Percentiles rank a stretch among this genome's conserved stretches.
Conservation (phyloP, 2,329 filamentous ascomycete species). For the Aspergillaceae sp. region DNA sequence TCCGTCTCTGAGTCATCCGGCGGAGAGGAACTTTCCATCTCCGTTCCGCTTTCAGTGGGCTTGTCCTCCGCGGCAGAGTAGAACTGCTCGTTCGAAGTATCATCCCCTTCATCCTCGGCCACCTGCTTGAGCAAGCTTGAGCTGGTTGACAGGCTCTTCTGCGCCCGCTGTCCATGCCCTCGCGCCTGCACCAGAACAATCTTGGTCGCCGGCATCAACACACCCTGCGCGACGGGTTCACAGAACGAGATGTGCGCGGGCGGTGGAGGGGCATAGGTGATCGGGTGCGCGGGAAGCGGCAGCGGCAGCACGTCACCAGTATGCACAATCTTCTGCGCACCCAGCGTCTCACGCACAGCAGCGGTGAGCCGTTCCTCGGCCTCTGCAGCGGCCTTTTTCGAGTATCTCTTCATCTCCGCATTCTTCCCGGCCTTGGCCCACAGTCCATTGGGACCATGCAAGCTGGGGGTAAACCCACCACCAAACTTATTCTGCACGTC, state of each 20-base stretch:
- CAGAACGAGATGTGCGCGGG: conserved; percentile 86
- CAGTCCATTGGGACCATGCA: conserved; percentile 32
- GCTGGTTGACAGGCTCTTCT: conserved; percentile 39
- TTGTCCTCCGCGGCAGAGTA: conserved; percentile 84
- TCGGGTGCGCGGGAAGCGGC: conserved; percentile 66
- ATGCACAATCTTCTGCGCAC: conserved; percentile 67
- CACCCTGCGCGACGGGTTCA: conserved; percentile 84
- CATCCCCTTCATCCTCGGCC: conserved; percentile 57
- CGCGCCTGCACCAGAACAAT: conserved; percentile 62
- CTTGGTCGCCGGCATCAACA: conserved; percentile 67
- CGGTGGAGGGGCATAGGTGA: conserved; percentile 74
- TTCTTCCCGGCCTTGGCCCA: conserved; percentile 27
- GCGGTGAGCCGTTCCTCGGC: conserved; percentile 53
- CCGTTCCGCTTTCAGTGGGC: conserved; percentile 32
- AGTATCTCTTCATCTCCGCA: conserved; percentile 22
- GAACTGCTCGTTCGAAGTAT: conserved; percentile 83
- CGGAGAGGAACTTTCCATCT: conserved; percentile 47
- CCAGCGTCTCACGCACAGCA: conserved; percentile 66
- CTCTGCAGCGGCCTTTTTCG: conserved; percentile 27
- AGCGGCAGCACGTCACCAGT: conserved; percentile 74
- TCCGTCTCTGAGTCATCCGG: conserved; percentile 56
- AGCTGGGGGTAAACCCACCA: conserved; percentile 44
- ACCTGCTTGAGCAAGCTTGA: conserved; percentile 53
- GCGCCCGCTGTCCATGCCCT: conserved; percentile 31
- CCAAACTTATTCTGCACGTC: conserved; percentile 78